Conservation (phyloP, 257 asterid genomes). For the Fraxinus anomala region DNA sequence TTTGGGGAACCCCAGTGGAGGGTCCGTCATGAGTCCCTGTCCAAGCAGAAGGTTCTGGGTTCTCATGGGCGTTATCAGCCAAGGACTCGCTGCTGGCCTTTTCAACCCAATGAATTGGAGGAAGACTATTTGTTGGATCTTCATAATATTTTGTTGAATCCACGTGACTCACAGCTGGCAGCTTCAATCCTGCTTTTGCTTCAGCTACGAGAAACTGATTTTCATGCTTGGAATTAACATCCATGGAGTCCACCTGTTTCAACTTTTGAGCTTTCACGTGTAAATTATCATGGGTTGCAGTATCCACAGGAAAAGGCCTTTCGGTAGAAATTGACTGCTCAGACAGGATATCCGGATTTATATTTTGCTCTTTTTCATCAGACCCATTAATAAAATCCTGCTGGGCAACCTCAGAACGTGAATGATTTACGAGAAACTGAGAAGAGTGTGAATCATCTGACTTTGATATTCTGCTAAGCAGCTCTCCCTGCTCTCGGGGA, state of each 20-base stretch:
- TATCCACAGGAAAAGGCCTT: conserved; percentile 31
- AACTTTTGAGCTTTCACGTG: conserved; percentile 35
- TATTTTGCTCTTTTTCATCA: conserved; percentile 48
- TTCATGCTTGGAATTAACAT: conserved; percentile 39
- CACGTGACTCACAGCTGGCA: conserved; percentile 38
- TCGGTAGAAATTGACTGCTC: conserved; percentile 38
- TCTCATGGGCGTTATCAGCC: conserved; percentile 41
- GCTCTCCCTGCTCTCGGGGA: conserved; percentile 75
- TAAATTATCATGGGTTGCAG: conserved; percentile 44
- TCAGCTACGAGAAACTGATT: conserved; percentile 40
- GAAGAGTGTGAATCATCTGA: conserved; percentile 84
- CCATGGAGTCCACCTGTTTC: conserved; percentile 42
- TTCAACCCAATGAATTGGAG: conserved; percentile 36
- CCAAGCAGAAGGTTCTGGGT: conserved; percentile 45
- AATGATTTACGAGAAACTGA: conserved; percentile 62
- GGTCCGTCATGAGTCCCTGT: conserved; percentile 45
- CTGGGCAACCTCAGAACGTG: conserved; percentile 48
- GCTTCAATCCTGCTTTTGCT: conserved; percentile 43
- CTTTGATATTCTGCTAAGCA: conserved; percentile 73
- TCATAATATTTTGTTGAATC: conserved; percentile 46
- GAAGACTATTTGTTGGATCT: conserved; percentile 37
- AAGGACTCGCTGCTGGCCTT: conserved; percentile 38
- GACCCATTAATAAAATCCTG: conserved; percentile 44
- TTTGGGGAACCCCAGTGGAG: conserved; percentile 40
- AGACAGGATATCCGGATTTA: conserved; percentile 32